phyloP scores from a whole-genome alignment of 495 filamentous ascomycete genomes.

The Trichoderma orchidacearum region DNA sequence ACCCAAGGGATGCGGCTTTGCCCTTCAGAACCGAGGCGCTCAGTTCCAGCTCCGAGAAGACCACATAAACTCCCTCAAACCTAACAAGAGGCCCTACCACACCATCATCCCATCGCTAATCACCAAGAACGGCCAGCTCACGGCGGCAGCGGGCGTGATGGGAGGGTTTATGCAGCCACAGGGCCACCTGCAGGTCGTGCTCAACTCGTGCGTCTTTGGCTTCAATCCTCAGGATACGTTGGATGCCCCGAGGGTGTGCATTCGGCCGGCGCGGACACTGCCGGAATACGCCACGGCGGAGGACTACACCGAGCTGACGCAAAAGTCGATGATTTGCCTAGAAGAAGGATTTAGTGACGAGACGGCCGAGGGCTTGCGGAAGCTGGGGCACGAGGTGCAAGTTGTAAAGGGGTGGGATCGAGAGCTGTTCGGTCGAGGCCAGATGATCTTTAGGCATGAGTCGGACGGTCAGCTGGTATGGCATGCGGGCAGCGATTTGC shows the following conservation, averaged over 20 bases:
- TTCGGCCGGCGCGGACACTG: constrained; percentile 54
- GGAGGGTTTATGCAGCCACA: constrained; percentile 99
- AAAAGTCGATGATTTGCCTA: constrained; percentile 43
- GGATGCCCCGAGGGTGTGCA: constrained; percentile 78
- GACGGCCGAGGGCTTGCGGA: constrained; percentile 48
- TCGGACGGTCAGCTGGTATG: constrained; percentile 58
- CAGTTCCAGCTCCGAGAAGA: constrained; percentile 54
- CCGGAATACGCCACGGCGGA: constrained; percentile 15
- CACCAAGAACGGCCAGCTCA: constrained; percentile 71
- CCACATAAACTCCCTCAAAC: constrained; percentile 69
- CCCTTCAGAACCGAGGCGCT: constrained; percentile 80
- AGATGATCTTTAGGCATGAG: constrained; percentile 61
- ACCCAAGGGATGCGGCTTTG: constrained; percentile 73
- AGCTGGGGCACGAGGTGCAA: constrained; percentile 60
- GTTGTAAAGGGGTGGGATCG: constrained; percentile 54
- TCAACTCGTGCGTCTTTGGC: constrained; percentile 77
- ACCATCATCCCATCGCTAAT: constrained; percentile 92
- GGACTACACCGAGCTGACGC: background rate
- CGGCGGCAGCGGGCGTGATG: constrained; percentile 89
- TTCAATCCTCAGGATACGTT: constrained; percentile 77
- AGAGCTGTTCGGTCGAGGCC: constrained; percentile 74
- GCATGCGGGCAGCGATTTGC: constrained; percentile 76
- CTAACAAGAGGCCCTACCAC: constrained; percentile 83
- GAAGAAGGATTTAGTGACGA: constrained; percentile 72
- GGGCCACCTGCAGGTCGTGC: constrained; percentile 86